phyloP scores from a whole-genome alignment of 2,329 filamentous ascomycete species.

The Bipolaris bicolor region DNA sequence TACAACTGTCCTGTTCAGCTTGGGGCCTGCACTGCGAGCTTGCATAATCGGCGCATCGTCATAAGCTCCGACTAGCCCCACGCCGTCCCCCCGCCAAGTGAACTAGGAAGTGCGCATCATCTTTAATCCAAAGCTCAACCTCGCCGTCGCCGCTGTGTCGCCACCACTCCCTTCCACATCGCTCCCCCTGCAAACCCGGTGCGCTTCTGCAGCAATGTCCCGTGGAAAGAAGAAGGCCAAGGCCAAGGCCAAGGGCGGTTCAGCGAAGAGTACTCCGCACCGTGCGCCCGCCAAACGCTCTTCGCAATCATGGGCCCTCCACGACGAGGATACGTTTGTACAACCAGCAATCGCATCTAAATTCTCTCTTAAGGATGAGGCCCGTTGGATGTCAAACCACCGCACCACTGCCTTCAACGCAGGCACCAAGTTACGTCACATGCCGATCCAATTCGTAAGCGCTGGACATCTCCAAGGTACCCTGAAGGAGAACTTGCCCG shows the following conservation, averaged over 20 bases:
- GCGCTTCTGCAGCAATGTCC: constrained; percentile 25
- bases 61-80: constrained; percentile 14
- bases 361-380: constrained; percentile 63
- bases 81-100: constrained; percentile 8
- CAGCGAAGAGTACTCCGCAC: constrained; percentile 28
- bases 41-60: constrained; percentile 8
- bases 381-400: constrained; percentile 62
- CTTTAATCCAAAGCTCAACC: constrained; percentile 3
- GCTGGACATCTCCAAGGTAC: constrained; percentile 56
- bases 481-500: constrained; percentile 39
- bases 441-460: constrained; percentile 65
- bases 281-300: constrained; percentile 25
- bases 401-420: constrained; percentile 54
- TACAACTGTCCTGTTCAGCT: too few relatives aligned
- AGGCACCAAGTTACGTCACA: constrained; percentile 60
- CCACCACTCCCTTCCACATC: neutral
- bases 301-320: constrained; percentile 20
- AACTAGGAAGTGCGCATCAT: constrained; percentile 14
- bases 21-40: neutral
- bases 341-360: constrained; percentile 22
- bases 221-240: constrained; percentile 36
- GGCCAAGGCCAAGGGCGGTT: constrained; percentile 31
- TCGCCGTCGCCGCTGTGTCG: neutral
- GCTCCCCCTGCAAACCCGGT: neutral
- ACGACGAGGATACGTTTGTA: constrained; percentile 27